Evolutionary conservation across 768 basidiomycete genomes (phyloP).

Genomic region (Mycena olivaceomarginata): DNA sequence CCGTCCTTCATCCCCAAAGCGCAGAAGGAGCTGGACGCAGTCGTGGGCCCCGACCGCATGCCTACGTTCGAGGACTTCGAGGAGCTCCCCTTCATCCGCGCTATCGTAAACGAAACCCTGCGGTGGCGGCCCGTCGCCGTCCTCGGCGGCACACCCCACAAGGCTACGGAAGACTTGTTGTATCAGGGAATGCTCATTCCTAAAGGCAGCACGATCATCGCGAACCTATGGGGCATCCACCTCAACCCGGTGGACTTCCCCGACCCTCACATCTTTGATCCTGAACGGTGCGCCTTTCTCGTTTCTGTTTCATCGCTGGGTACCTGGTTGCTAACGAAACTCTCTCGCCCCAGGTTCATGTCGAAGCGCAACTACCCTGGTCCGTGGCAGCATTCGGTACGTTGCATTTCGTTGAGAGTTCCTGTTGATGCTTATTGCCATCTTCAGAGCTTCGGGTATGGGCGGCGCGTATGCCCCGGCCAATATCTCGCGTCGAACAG

Average conservation of each 20-base stretch:
- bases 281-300: conserved; percentile 30
- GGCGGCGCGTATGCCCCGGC: conserved; percentile 39
- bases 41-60: conserved; percentile 59
- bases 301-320: not conserved
- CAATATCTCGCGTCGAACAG: conserved; percentile 37
- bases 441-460: conserved; percentile 40
- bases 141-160: conserved; percentile 59
- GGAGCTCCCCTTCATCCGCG: conserved; percentile 58
- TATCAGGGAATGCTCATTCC: conserved; percentile 64
- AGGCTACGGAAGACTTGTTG: conserved; percentile 59
- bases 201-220: conserved; percentile 59
- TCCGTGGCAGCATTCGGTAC: conserved; percentile 42
- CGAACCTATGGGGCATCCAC: conserved; percentile 53
- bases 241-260: conserved; percentile 43
- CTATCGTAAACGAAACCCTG: conserved; percentile 63
- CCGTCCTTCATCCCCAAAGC: conserved; percentile 58
- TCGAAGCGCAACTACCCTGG: conserved; percentile 42
- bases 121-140: conserved; percentile 59
- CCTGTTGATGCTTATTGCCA: not conserved
- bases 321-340: not conserved
- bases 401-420: not conserved
- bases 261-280: conserved; percentile 41
- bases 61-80: conserved; percentile 60
- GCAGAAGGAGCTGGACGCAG: conserved; percentile 61
- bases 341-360: conserved; percentile 33